Conservation (phyloP, 1,139 yeast species). For the Debaryomyces udenii region DNA sequence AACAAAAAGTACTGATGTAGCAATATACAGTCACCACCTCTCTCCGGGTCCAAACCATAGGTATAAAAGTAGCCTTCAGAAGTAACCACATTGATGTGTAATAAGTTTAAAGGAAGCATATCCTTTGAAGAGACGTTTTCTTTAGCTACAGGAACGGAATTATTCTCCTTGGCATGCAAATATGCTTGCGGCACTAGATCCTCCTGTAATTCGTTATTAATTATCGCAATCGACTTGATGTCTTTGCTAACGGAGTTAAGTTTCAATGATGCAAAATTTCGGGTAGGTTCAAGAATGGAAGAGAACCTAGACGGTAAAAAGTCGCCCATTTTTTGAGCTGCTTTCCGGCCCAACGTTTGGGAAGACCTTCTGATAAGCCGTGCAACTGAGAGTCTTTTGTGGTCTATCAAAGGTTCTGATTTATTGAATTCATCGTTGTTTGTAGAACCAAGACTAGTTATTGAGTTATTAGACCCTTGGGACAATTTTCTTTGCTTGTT, state of each 20-base stretch:
- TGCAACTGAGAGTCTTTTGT: slow-evolving; percentile 70
- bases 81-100: slow-evolving; percentile 79
- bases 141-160: slow-evolving; percentile 15
- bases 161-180: slow-evolving; percentile 23
- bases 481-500: slow-evolving; percentile 42
- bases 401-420: slow-evolving; percentile 69
- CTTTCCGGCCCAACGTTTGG: slow-evolving; percentile 65
- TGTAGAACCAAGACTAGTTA: slow-evolving; percentile 39
- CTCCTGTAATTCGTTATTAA: slow-evolving; percentile 47
- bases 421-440: slow-evolving; percentile 34
- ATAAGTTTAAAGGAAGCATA: slow-evolving; percentile 48
- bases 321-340: slow-evolving; percentile 89
- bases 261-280: slow-evolving; percentile 93
- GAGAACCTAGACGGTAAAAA: slow-evolving; percentile 82
- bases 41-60: slow-evolving; percentile 81
- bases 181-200: slow-evolving; percentile 42
- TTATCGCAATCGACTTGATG: slow-evolving; percentile 63
- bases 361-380: slow-evolving; percentile 63
- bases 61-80: slow-evolving; percentile 86
- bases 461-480: slow-evolving; percentile 44
- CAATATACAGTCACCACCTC: slow-evolving; percentile 92
- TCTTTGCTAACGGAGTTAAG: slow-evolving; percentile 68
- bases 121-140: slow-evolving; percentile 27
- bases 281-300: slow-evolving; percentile 84
- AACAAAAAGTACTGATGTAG: slow-evolving; percentile 65